Percentiles rank a stretch among this genome's conserved stretches.
phyloP scores from a whole-genome alignment of 208 protist genomes.

The Leishmania turanica region DNA sequence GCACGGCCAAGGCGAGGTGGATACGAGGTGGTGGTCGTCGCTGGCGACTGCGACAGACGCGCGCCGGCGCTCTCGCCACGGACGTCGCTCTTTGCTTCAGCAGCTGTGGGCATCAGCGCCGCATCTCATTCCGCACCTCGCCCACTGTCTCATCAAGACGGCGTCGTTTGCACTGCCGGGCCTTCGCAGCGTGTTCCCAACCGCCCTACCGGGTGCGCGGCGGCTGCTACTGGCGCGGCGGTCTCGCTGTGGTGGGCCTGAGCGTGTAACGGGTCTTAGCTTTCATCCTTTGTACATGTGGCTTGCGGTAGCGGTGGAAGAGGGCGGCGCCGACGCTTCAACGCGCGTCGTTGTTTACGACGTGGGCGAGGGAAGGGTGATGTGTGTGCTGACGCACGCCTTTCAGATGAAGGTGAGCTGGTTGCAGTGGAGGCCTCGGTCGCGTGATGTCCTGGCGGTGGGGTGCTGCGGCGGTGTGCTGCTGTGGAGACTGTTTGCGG shows the following conservation, averaged over 20 bases:
- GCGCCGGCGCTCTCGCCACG: neutral
- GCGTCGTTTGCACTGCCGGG: constrained; percentile 44
- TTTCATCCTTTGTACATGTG: constrained; percentile 57
- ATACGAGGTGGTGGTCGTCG: constrained; percentile 5
- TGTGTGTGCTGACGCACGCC: constrained; percentile 66
- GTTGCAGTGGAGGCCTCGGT: constrained; percentile 75
- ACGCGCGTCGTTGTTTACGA: constrained; percentile 72
- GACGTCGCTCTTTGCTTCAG: neutral
- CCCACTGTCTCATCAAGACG: constrained; percentile 25
- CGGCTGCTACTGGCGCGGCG: constrained; percentile 13
- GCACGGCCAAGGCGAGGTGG: neutral
- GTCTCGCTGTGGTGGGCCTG: constrained; percentile 29
- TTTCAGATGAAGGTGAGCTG: constrained; percentile 65
- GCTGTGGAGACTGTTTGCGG: constrained; percentile 56
- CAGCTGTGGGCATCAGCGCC: constrained; percentile 1
- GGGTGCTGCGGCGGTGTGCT: constrained; percentile 78
- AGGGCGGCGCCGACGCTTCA: constrained; percentile 36
- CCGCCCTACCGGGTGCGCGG: constrained; percentile 40
- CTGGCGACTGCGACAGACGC: neutral
- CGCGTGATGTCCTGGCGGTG: constrained; percentile 70
- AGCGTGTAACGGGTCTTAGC: constrained; percentile 54
- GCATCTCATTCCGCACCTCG: constrained; percentile 20
- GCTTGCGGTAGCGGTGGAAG: constrained; percentile 72
- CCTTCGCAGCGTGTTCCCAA: constrained; percentile 56
- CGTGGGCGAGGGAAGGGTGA: constrained; percentile 33